Evolutionary conservation across 2,329 filamentous ascomycete genomes (phyloP).

Genomic region (Sporothrix variecibatus): DNA sequence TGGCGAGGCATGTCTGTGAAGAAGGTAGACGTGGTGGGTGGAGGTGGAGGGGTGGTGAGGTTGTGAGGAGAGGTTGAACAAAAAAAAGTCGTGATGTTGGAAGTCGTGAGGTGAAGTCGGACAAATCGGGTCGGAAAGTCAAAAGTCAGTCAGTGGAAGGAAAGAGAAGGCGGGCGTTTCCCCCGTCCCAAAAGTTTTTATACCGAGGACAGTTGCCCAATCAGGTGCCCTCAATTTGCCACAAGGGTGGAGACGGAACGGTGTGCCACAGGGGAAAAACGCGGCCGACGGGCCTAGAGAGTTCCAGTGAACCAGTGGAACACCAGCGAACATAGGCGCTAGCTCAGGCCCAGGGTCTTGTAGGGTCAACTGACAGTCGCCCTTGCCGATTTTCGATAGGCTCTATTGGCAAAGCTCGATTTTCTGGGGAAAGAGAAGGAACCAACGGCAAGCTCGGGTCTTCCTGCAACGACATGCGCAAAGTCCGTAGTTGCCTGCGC

Average conservation of each 20-base stretch:
- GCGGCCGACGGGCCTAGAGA: neutral
- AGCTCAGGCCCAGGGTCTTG: neutral
- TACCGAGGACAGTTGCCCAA: conserved; percentile 30
- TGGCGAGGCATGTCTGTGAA: conserved; percentile 69
- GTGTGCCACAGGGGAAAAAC: conserved; percentile 13
- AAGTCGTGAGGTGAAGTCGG: neutral
- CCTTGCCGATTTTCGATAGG: neutral
- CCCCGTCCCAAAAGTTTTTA: conserved; percentile 22
- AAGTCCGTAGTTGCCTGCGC: conserved; percentile 16
- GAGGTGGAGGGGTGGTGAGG: neutral
- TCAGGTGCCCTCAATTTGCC: conserved; percentile 30
- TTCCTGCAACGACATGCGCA: neutral
- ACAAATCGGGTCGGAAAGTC: neutral
- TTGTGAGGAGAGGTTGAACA: neutral
- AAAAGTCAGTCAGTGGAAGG: neutral
- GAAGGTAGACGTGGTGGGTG: conserved; percentile 18
- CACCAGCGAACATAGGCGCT: neutral
- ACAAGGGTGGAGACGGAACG: conserved; percentile 19
- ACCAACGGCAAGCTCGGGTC: conserved; percentile 10
- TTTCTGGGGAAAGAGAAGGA: neutral
- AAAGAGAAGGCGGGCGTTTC: neutral
- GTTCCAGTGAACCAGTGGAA: neutral
- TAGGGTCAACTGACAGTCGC: neutral
- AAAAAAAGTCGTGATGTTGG: neutral
- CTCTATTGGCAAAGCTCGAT: neutral